Percentiles rank a stretch among this genome's conserved stretches.
These are phyloP conservation scores for Colletotrichum siamense DNA, from an alignment of 2,329 filamentous ascomycete genomes.

Conservation along the genomic window DNA sequence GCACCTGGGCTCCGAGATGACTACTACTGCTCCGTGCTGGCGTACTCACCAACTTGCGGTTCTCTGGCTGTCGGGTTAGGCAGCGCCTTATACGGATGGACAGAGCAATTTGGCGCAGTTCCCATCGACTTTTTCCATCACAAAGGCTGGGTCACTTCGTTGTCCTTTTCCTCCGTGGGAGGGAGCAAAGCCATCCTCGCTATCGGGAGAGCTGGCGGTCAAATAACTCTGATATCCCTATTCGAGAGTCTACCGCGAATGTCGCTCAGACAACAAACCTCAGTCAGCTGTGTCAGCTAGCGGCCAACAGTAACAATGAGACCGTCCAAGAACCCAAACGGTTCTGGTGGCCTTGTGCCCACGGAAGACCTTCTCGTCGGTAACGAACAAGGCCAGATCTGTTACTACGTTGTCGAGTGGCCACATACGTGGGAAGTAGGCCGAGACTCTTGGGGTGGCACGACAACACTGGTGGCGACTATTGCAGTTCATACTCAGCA, in stretches of 20 bases:
- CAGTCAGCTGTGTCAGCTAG: conserved; percentile 84
- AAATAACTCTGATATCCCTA: conserved; percentile 78
- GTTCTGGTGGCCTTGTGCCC: conserved; percentile 55
- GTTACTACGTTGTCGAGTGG: conserved; percentile 93
- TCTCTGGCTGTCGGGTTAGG: conserved; percentile 86
- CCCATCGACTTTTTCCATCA: conserved; percentile 48
- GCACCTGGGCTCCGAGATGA: conserved; percentile 90
- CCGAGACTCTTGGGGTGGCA: conserved; percentile 75
- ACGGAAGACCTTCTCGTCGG: conserved; percentile 88
- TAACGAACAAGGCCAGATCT: conserved; percentile 81
- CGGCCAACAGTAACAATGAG: conserved; percentile 66
- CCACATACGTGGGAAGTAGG: conserved; percentile 66
- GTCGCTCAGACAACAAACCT: conserved; percentile 71
- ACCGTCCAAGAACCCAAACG: conserved; percentile 55
- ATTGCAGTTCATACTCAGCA: conserved; percentile 85
- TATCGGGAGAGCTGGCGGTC: conserved; percentile 80
- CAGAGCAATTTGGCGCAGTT: conserved; percentile 73
- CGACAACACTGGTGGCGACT: conserved; percentile 77
- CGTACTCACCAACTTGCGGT: conserved; percentile 77
- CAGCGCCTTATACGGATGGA: conserved; percentile 86
- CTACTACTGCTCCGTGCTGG: conserved; percentile 91
- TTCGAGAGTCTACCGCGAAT: conserved; percentile 74
- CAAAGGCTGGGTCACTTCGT: conserved; percentile 71
- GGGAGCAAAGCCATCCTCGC: conserved; percentile 84
- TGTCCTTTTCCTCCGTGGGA: conserved; percentile 85